phyloP scores from a whole-genome alignment of 345 rosid genomes.

The Hibiscus trionum region DNA sequence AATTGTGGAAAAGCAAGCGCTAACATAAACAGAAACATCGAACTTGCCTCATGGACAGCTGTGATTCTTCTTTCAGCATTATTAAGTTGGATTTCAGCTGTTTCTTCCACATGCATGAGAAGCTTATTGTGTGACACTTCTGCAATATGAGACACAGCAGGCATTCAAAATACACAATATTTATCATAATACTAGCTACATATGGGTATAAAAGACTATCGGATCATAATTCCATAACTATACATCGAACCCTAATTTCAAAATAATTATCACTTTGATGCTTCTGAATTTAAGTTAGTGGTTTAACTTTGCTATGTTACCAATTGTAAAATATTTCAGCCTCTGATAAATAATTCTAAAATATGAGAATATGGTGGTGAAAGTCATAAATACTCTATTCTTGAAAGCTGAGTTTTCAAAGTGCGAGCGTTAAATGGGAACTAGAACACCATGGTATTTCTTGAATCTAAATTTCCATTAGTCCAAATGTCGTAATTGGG shows the following conservation, averaged over 20 bases:
- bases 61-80: slow-evolving; percentile 56
- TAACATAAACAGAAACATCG: slow-evolving; percentile 7
- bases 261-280: neutral
- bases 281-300: neutral
- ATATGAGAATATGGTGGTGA: neutral
- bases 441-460: neutral
- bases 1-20: neutral
- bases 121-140: slow-evolving; percentile 69
- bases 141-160: slow-evolving; percentile 23
- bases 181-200: neutral
- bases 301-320: slow-evolving; percentile 1
- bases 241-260: neutral
- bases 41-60: slow-evolving; percentile 64
- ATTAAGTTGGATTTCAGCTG: slow-evolving; percentile 42
- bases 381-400: neutral
- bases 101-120: slow-evolving; percentile 56
- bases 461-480: neutral
- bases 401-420: neutral
- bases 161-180: neutral
- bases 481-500: neutral
- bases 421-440: neutral
- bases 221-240: neutral
- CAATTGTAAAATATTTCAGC: neutral
- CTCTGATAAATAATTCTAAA: neutral
- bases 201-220: too few species aligned